Base-by-base conservation (phyloP, 2,329 filamentous ascomycete genomes). In the Claviceps capensis region DNA sequence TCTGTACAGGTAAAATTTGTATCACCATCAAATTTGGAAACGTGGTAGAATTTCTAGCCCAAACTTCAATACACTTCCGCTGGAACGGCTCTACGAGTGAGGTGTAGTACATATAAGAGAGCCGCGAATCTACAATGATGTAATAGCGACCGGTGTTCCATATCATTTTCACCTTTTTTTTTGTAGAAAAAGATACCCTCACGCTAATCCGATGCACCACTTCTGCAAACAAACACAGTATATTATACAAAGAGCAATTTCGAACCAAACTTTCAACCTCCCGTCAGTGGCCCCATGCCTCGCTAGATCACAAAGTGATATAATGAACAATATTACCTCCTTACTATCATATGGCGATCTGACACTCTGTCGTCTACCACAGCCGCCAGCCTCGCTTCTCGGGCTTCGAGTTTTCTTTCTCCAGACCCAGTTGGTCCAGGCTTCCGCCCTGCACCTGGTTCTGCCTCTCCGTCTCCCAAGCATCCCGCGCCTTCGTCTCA, bases 381-480 rank as follows among this genome's bases (percentile, higher is more conserved):
- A 63, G 65, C 69, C 71, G 76, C 70, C 74, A 74, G 22, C 73
- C 68, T 66, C 74, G 77, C 68, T 74, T 76, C 47, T 64, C 60
- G 1, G 62, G 49, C 55, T 58, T 61, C 19, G 54, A 58, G 36
- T 53, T 56, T 36, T 52, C 59, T 22, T 59, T 59, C 36, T 70
- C 66, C 34, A 72, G 60, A 0, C 74, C 76, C 2, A 78, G 54
- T 53, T 71, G 71, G 58, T 79, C 76, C 45, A 79, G 61, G 48
- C 69, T 70, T 1, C 76, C 77, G 19, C 76, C 76, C 13, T 57
- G 64, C 54, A 67, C 67, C 67, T 79, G 75, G 54, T 73, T 74
- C 57, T 74, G 69, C 57, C 69, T 70, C 64, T 79, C 76, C 42
- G 65, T 61, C 53, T 76, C 72, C 56, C 76, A 72, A 1, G 69